These are phyloP conservation scores for Cutaneotrichosporon daszewskae DNA, from an alignment of 1,284 basidiomycete species.

Conservation along the genomic window DNA sequence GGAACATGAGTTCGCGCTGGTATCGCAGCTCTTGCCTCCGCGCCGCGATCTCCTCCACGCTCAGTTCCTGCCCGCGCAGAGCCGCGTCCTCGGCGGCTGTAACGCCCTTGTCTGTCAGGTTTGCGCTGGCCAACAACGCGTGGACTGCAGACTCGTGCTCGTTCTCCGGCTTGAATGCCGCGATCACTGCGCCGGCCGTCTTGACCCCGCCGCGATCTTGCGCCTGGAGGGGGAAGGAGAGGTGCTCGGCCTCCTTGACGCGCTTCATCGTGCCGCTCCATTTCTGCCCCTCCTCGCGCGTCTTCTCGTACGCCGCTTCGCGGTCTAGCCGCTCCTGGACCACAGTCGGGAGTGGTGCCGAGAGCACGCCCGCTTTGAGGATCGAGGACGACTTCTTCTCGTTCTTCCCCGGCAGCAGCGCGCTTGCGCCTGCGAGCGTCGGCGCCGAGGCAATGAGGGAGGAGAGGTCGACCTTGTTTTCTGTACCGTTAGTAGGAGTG, in stretches of 20 bases:
- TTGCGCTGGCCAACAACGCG: conserved; percentile 66
- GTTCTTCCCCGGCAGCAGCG: conserved; percentile 32
- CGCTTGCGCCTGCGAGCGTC: conserved; percentile 56
- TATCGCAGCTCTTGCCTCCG: conserved; percentile 75
- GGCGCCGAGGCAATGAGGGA: conserved; percentile 54
- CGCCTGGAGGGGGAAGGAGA: conserved; percentile 86
- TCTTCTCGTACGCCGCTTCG: conserved; percentile 88
- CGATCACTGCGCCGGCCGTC: conserved; percentile 39
- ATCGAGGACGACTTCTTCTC: conserved; percentile 54
- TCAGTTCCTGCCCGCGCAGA: conserved; percentile 63
- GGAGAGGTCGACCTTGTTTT: conserved; percentile 49
- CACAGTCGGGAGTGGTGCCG: conserved; percentile 79
- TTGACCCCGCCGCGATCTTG: conserved; percentile 51
- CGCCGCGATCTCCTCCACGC: conserved; percentile 72
- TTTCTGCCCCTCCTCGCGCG: conserved; percentile 85
- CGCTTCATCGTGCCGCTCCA: conserved; percentile 88
- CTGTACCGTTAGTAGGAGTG: conserved; percentile 23
- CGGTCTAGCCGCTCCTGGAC: conserved; percentile 86
- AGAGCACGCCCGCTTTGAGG: conserved; percentile 58
- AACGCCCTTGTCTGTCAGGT: conserved; percentile 73
- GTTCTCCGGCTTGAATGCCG: conserved; percentile 69
- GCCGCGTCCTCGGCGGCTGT: conserved; percentile 70
- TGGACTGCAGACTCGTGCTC: conserved; percentile 73
- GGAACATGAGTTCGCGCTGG: conserved; percentile 90
- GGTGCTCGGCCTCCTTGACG: conserved; percentile 83